phyloP scores from a whole-genome alignment of 495 filamentous ascomycete species.

The Aspergillus taichungensis region DNA sequence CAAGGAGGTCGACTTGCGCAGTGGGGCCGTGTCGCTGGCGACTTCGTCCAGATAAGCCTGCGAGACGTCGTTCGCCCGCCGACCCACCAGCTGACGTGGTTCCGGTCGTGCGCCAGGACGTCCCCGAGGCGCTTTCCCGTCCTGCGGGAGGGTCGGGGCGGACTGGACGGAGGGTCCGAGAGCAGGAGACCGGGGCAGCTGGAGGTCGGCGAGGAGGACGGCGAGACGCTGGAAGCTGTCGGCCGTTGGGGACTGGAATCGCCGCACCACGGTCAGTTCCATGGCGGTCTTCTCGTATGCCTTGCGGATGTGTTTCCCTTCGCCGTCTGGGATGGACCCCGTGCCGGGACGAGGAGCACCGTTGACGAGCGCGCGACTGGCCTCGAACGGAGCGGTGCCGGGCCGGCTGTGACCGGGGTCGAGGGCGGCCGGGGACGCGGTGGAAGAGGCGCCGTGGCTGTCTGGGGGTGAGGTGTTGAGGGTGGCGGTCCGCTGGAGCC shows the following conservation, averaged over 20 bases:
- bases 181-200: constrained; percentile 9
- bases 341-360: constrained; percentile 21
- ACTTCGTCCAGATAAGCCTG: constrained; percentile 26
- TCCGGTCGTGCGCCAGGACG: constrained; percentile 16
- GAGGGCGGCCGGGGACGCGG: constrained; percentile 23
- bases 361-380: constrained; percentile 24
- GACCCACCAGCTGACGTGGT: constrained; percentile 15
- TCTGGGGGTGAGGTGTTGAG: constrained; percentile 41
- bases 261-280: constrained; percentile 35
- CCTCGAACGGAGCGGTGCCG: constrained; percentile 25
- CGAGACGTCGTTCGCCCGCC: constrained; percentile 15
- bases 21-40: constrained; percentile 18
- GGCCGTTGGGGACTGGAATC: constrained; percentile 36
- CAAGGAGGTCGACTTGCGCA: constrained; percentile 11
- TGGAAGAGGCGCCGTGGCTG: constrained; percentile 24
- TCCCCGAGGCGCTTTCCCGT: constrained; percentile 10
- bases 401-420: constrained; percentile 22
- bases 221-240: constrained; percentile 35
- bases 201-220: constrained; percentile 16
- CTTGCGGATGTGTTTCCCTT: constrained; percentile 36
- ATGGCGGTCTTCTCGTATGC: constrained; percentile 36
- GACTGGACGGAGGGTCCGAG: constrained; percentile 32
- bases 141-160: constrained; percentile 28
- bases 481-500: constrained; percentile 40
- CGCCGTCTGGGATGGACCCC: constrained; percentile 23